Evolutionary conservation across 1,284 basidiomycete genomes (phyloP).

Genomic region (Golubevia sp.): DNA sequence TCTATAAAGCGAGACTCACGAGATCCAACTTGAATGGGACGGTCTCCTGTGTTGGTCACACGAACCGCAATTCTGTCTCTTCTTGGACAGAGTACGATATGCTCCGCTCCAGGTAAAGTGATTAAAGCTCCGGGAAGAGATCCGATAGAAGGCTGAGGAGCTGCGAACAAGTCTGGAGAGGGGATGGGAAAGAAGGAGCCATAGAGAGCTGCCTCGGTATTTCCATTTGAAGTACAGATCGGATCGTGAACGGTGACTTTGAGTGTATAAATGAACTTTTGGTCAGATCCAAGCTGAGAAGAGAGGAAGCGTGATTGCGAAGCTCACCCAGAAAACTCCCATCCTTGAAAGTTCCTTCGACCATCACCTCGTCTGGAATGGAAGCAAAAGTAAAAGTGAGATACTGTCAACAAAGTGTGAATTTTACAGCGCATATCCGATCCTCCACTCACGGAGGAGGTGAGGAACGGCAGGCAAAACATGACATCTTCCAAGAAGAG

Average conservation of each 20-base stretch:
- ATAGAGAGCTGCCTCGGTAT: constrained; percentile 81
- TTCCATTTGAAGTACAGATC: constrained; percentile 73
- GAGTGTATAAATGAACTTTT: background rate
- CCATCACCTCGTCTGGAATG: constrained; percentile 47
- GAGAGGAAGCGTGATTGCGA: background rate
- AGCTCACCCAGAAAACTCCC: constrained; percentile 44
- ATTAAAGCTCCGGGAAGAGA: constrained; percentile 39
- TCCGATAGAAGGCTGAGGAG: constrained; percentile 4
- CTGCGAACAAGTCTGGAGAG: constrained; percentile 63
- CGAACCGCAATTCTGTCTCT: constrained; percentile 73
- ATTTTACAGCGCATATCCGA: constrained; percentile 79
- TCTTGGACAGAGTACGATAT: constrained; percentile 77
- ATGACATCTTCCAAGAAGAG: constrained; percentile 82
- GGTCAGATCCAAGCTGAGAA: too few species aligned
- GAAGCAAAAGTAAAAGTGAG: constrained; percentile 31
- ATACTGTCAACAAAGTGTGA: constrained; percentile 68
- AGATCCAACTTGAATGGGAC: constrained; percentile 76
- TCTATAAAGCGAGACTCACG: constrained; percentile 9
- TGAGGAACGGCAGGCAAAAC: constrained; percentile 73
- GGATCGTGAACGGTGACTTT: constrained; percentile 72
- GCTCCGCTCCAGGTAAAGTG: constrained; percentile 21
- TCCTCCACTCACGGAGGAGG: constrained; percentile 75
- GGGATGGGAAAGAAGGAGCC: constrained; percentile 90
- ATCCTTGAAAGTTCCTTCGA: constrained; percentile 55
- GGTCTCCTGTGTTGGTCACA: constrained; percentile 90